A percentile compares a stretch with the other conserved stretches of the same genome.
These are phyloP conservation scores for Quercus wislizeni DNA, from an alignment of 306 rosid genomes.

Conservation along the genomic window DNA sequence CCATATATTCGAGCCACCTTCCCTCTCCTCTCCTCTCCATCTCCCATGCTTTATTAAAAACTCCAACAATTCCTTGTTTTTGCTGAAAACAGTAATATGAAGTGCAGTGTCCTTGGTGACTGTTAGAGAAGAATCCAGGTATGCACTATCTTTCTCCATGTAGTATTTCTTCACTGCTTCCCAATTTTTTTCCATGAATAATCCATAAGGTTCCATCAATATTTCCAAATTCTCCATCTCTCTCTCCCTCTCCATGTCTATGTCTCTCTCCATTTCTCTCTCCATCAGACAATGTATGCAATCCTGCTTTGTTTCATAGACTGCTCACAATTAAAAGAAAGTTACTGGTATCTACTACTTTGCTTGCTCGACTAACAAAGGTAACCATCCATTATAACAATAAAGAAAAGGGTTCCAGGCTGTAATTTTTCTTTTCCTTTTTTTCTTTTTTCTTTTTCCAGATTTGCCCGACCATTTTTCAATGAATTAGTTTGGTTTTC, in stretches of 20 bases:
- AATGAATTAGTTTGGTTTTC: neutral
- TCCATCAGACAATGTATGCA: neutral
- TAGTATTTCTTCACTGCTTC: neutral
- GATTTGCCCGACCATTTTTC: neutral
- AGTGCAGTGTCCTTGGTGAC: constrained; percentile 8
- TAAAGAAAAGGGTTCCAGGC: neutral
- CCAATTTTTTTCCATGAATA: neutral
- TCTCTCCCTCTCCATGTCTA: neutral
- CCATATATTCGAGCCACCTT: neutral
- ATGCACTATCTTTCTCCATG: neutral
- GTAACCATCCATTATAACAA: neutral
- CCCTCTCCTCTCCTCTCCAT: no score
- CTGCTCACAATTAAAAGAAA: neutral
- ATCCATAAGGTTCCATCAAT: neutral
- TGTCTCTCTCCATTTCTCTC: neutral
- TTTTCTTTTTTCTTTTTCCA: neutral
- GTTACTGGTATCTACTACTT: constrained; percentile 15
- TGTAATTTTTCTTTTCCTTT: neutral
- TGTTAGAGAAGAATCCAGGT: neutral
- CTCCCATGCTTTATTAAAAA: no score
- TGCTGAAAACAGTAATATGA: constrained; percentile 10
- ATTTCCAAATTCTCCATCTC: neutral
- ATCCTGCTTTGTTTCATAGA: neutral
- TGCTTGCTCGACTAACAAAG: constrained; percentile 1
- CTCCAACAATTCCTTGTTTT: neutral